Evolutionary conservation across 306 rosid species (phyloP), one percentile per base, ranked within the genome.

Genomic region (Quercus mongolica): DNA sequence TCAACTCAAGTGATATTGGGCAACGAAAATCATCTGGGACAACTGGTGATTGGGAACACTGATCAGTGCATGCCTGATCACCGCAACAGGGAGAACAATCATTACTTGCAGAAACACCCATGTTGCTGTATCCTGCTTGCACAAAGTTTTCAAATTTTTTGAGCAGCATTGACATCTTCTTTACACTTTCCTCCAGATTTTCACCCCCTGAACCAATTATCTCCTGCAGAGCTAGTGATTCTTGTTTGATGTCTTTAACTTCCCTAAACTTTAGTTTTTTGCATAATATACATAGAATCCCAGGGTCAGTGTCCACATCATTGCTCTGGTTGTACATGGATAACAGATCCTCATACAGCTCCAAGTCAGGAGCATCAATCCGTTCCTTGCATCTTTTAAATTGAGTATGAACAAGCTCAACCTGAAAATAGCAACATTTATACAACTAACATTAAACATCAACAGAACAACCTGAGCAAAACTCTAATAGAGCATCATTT

Each of bases 11-110:
- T 64, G 98, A 92, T 78, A 94, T 92, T 56, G 98, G 96, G 75
- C 98, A 92, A 69, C 92, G 89, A 86, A 94, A 94, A 87, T 92
- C 97, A 77, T 94, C 93, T 1, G 97, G 98, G 75, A 91, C 82
- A 69, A 83, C 89, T 31, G 85, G 88, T 79, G 82, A 73, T 76
- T 88, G 81, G 23, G 71, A 17, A 84, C 78, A 41, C 51, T 63
- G 72, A 5, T 87, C 85, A 25, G 70, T 61, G 25, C 73, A 80
- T 55, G 68, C 33, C 62, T 80, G 77, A 56, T 88, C 87, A 44
- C 86, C 79, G 76, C 79, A 77, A 77, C 78, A 83, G 55, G 75
- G 80, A 76, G 81, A 74, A 9, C 65, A 64, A 83, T 65, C 82
- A 71, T 82, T 82, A 64, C 82, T 78, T 38, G 83, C 76, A 51